Evolutionary conservation across 2,329 filamentous ascomycete species (phyloP).

Genomic region (Paracamarosporium sp.): DNA sequence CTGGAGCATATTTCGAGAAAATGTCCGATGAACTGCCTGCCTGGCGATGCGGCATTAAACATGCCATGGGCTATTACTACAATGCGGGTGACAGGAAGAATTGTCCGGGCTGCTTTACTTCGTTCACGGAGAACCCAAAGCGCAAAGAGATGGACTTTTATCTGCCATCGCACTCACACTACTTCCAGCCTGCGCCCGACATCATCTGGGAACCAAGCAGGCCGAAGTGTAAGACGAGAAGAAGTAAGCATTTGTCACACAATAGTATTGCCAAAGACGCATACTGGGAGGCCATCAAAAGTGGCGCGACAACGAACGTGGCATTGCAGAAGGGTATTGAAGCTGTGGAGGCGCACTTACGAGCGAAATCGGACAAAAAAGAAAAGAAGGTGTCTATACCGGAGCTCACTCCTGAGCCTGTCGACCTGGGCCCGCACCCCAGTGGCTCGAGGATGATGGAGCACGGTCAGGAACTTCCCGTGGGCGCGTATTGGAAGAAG

Average conservation of each 20-base stretch:
- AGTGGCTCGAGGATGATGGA: slow-evolving; percentile 36
- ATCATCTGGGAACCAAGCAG: slow-evolving; percentile 28
- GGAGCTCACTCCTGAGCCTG: slow-evolving; percentile 14
- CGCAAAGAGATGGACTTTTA: slow-evolving; percentile 34
- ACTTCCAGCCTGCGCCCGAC: slow-evolving; percentile 22
- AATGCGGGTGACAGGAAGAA: slow-evolving; percentile 32
- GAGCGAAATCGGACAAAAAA: slow-evolving; percentile 13
- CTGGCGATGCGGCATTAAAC: slow-evolving; percentile 36
- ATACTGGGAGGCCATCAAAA: slow-evolving; percentile 24
- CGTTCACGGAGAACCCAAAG: slow-evolving; percentile 17
- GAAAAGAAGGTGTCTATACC: slow-evolving; percentile 13
- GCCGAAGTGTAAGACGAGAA: slow-evolving; percentile 9
- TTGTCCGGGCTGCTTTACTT: slow-evolving; percentile 30
- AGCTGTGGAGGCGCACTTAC: slow-evolving; percentile 19
- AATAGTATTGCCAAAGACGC: slow-evolving; percentile 34
- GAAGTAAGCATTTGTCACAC: slow-evolving; percentile 18
- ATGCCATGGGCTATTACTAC: slow-evolving; percentile 36
- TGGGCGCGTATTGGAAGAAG: slow-evolving; percentile 21
- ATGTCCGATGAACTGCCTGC: slow-evolving; percentile 20
- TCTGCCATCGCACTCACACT: slow-evolving; percentile 22
- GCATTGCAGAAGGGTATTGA: slow-evolving; percentile 20
- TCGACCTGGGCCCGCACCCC: slow-evolving; percentile 29
- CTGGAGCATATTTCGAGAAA: slow-evolving; percentile 27
- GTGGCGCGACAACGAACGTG: slow-evolving; percentile 14
- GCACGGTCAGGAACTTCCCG: slow-evolving; percentile 30